These are phyloP conservation scores for Jaenimonas drosophilae DNA, from an alignment of 208 protist species.

Conservation along the genomic window DNA sequence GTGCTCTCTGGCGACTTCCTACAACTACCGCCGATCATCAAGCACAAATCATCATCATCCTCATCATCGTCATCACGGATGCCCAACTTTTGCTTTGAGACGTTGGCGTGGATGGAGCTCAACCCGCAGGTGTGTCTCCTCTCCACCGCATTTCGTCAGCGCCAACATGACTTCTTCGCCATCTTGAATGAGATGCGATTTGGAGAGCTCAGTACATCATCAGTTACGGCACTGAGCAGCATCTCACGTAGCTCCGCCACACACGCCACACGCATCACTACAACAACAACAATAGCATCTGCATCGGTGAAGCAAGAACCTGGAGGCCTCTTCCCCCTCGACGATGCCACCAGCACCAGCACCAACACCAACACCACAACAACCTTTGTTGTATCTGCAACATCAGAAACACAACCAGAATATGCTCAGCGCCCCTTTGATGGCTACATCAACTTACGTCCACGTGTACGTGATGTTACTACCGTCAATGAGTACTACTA, in stretches of 20 bases:
- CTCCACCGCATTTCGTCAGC: conserved; percentile 59
- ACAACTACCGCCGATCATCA: conserved; percentile 75
- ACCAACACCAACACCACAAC: too few relatives aligned
- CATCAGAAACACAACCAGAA: too few relatives aligned
- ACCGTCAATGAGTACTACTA: conserved; percentile 50
- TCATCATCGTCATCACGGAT: too few relatives aligned
- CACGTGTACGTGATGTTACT: conserved; percentile 44
- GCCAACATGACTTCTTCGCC: conserved; percentile 38
- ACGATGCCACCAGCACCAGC: background rate
- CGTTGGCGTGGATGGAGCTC: conserved; percentile 37
- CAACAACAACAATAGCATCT: too few relatives aligned
- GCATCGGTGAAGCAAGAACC: conserved; percentile 7
- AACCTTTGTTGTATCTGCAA: too few relatives aligned
- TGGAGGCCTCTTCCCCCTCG: background rate
- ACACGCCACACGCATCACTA: too few relatives aligned
- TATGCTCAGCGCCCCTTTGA: conserved; percentile 24
- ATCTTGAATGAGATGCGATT: conserved; percentile 74
- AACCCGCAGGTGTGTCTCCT: conserved; percentile 60
- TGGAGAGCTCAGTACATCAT: conserved; percentile 24
- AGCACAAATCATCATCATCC: conserved; percentile 1
- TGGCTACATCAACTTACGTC: conserved; percentile 66
- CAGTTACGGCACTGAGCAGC: conserved; percentile 24
- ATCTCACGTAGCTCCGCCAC: conserved; percentile 11
- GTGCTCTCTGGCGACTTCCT: conserved; percentile 90
- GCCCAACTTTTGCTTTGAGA: conserved; percentile 64